Base-by-base conservation (phyloP, 202 grass and related monocot species). In the Brachypodium distachyon region DNA sequence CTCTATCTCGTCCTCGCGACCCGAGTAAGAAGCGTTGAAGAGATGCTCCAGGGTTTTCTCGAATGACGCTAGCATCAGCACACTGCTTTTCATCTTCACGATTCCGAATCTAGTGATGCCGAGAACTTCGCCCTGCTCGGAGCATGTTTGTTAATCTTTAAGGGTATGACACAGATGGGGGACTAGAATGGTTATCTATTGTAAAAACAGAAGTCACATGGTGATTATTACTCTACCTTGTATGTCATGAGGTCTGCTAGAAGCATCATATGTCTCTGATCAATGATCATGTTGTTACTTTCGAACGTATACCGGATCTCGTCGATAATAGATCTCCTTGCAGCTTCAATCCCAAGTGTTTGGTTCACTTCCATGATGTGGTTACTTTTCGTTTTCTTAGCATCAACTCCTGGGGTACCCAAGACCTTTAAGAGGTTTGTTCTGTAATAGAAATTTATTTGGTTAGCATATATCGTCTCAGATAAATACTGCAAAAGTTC, bases 181-280 rank as follows among this genome's bases (percentile, higher is more conserved):
- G 23, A 25, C 29, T 26, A 67, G 48, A 40, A 36, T 36, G 33
- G 18, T 12, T 40, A 49, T 10, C 31, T n/a, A 40, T 12, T 34
- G 19, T 17, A 11, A 63, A 78, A n/a, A 48, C 12, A 21, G 31
- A 76, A 21, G 63, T 22, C 23, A 36, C 5, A 39, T 9, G 16
- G 5, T 32, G 39, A n/a, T 51, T 16, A 66, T 18, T 69, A 12
- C 9, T 71, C 41, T 74, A 88, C 87, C 81, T 93, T 93, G 63
- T 92, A 97, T 73, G 94, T 97, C 94, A 97, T 97, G 61, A 97
- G 84, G 83, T 97, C 91, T 77, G 86, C 94, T 61, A 97, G 80
- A 75, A 97, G 94, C 88, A 91, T 94, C 94, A 97, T 97, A 83
- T 97, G 91, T 68, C 94, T 86, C 57, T 58, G 61, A 88, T 97